Evolutionary conservation across 768 basidiomycete genomes (phyloP), one percentile per base, ranked within the genome.

Genomic region (Cystofilobasidium ferigula): DNA sequence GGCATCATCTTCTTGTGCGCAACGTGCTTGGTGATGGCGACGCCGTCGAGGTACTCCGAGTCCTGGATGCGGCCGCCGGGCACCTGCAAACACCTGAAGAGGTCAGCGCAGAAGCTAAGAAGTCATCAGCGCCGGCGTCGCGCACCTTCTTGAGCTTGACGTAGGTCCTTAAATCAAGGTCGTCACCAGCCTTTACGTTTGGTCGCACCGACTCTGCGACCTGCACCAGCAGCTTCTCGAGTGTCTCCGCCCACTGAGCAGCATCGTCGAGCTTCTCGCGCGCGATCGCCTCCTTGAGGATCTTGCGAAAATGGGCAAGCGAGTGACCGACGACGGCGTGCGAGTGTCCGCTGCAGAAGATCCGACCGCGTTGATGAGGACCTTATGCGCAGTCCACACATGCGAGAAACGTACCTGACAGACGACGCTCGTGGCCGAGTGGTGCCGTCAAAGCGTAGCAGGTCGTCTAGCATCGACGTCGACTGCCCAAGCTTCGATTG

Each of bases 1-100:
- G 58, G 80, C 69, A 90, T 82, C 94, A 99, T 97, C 70, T 85
- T 83, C 76, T 97, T 97, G 76, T 98, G 93, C 1, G 92, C 89
- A 12, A 98, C 86, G 71, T 97, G 97, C 81, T 99, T 98, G 22
- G 94, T 93, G 72, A 97, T 95, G 64, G 98, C 91, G 6, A 87
- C 89, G 16, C 95, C 95, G 62, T 91, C 88, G 53, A 99, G 89
- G 74, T 92, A 43, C 78, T 99, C 95, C 6, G 91, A 95, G 75
- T 99, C 90, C 32, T 80, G 82, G 24, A 94, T 92, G 42, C 83
- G 79, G 5, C 95, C 95, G 28, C 95, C 95, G 0, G 95, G 94
- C 20, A 98, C 36, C 38, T 45, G 58, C 20, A 2, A n/a, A 12
- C 4, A 26, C 1, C 47, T 48, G 47, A n/a, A 28, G 14, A 14